These are phyloP conservation scores for Epichloe scottii DNA, from an alignment of 2,329 filamentous ascomycete species.

Conservation along the genomic window DNA sequence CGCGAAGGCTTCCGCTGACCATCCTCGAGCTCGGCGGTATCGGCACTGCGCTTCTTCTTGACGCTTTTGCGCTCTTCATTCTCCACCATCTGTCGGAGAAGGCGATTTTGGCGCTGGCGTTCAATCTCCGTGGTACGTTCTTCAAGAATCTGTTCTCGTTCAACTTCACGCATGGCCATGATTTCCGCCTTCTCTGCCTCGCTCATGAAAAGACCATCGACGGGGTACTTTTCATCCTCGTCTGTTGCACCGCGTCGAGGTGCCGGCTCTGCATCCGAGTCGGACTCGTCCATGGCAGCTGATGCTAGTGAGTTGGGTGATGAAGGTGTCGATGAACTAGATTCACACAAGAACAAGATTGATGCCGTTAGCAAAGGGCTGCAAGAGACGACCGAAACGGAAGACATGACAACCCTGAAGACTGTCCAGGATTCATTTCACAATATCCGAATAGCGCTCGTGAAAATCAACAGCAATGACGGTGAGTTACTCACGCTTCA, in stretches of 20 bases:
- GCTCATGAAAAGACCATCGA: constrained; percentile 76
- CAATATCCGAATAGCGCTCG: not conserved
- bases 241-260: constrained; percentile 29
- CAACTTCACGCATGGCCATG: constrained; percentile 75
- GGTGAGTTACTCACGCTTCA: constrained; percentile 25
- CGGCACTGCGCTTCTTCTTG: constrained; percentile 66
- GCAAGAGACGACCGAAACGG: not conserved
- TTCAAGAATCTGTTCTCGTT: constrained; percentile 81
- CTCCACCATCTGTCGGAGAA: constrained; percentile 67
- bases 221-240: constrained; percentile 60
- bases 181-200: constrained; percentile 66
- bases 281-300: constrained; percentile 81
- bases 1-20: constrained; percentile 58
- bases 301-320: constrained; percentile 67
- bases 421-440: not conserved
- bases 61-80: constrained; percentile 42
- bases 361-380: constrained; percentile 4
- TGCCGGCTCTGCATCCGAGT: constrained; percentile 42
- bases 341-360: not conserved
- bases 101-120: constrained; percentile 66
- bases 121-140: constrained; percentile 77
- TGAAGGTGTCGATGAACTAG: constrained; percentile 55
- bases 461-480: not conserved
- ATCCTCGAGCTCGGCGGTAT: constrained; percentile 67
- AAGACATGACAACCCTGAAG: not conserved